Conservation (phyloP, 2,329 filamentous ascomycete genomes). For the Nemania sp. region DNA sequence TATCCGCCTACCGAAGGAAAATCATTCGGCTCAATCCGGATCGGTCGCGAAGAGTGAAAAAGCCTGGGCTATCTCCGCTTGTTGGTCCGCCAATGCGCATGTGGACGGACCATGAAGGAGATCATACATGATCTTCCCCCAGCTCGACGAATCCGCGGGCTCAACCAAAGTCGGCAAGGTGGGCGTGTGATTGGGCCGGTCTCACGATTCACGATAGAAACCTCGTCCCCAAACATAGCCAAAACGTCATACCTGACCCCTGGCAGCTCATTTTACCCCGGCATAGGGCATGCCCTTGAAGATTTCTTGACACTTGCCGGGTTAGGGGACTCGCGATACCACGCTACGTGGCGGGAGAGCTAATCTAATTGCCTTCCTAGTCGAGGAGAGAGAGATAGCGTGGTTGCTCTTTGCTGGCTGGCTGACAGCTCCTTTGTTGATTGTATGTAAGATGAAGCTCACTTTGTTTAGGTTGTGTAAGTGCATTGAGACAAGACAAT, state of each 20-base stretch:
- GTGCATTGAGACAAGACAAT: background rate
- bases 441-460: background rate
- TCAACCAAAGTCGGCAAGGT: slow-evolving; percentile 3
- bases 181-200: slow-evolving; percentile 16
- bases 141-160: slow-evolving; percentile 14
- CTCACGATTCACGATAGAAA: slow-evolving; percentile 21
- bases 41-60: background rate
- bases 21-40: slow-evolving; percentile 20
- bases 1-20: slow-evolving; percentile 6
- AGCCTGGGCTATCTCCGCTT: background rate
- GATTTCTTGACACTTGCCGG: background rate
- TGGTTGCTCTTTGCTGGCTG: background rate
- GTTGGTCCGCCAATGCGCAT: slow-evolving; percentile 12
- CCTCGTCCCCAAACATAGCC: slow-evolving; percentile 27
- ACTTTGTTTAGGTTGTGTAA: background rate
- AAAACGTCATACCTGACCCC: slow-evolving; percentile 32
- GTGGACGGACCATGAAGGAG: slow-evolving; percentile 20
- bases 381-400: background rate
- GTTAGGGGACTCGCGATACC: background rate
- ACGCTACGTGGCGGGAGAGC: background rate
- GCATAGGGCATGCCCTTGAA: background rate
- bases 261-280: slow-evolving; percentile 8
- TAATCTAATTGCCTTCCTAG: background rate
- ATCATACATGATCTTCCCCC: slow-evolving; percentile 23
- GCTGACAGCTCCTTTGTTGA: background rate